Percentiles rank a stretch among this genome's conserved stretches.
Conservation (phyloP, 768 basidiomycete genomes). For the Boletus rex-veris region DNA sequence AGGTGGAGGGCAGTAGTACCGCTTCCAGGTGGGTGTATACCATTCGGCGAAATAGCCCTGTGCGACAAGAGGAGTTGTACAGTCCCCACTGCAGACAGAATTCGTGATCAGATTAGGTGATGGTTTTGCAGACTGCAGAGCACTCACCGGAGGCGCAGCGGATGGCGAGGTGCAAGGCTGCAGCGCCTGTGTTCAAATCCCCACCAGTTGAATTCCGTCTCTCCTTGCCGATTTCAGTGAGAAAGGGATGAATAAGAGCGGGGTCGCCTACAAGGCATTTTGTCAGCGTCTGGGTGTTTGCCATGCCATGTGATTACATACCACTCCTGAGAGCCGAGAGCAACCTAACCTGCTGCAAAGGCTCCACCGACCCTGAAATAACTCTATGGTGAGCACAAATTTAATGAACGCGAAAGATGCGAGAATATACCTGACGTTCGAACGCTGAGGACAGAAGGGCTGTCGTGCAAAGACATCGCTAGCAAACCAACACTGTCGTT, state of each 20-base stretch:
- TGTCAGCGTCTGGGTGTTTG: neutral
- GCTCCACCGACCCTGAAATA: constrained; percentile 30
- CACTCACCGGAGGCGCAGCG: constrained; percentile 72
- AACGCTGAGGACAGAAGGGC: constrained; percentile 18
- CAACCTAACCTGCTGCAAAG: constrained; percentile 63
- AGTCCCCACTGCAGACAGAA: constrained; percentile 51
- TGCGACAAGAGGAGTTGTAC: constrained; percentile 65
- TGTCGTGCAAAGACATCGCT: constrained; percentile 19
- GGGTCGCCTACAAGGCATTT: constrained; percentile 55
- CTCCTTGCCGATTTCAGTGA: constrained; percentile 72
- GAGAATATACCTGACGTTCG: constrained; percentile 14
- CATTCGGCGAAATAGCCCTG: constrained; percentile 76
- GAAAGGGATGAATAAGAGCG: constrained; percentile 73
- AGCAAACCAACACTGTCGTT: neutral
- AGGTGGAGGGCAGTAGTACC: constrained; percentile 73
- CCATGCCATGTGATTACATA: constrained; percentile 24
- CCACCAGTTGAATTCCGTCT: constrained; percentile 46
- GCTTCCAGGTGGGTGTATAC: constrained; percentile 66
- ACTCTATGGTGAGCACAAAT: constrained; percentile 3
- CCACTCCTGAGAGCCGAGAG: constrained; percentile 61
- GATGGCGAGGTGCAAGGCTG: constrained; percentile 79
- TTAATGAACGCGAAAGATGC: neutral
- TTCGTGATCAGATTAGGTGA: constrained; percentile 1
- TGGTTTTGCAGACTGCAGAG: neutral
- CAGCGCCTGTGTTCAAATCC: constrained; percentile 62